A percentile compares a stretch with the other conserved stretches of the same genome.
phyloP scores from a whole-genome alignment of 139 green algal genomes.

The Pedinophyceae sp. region DNA sequence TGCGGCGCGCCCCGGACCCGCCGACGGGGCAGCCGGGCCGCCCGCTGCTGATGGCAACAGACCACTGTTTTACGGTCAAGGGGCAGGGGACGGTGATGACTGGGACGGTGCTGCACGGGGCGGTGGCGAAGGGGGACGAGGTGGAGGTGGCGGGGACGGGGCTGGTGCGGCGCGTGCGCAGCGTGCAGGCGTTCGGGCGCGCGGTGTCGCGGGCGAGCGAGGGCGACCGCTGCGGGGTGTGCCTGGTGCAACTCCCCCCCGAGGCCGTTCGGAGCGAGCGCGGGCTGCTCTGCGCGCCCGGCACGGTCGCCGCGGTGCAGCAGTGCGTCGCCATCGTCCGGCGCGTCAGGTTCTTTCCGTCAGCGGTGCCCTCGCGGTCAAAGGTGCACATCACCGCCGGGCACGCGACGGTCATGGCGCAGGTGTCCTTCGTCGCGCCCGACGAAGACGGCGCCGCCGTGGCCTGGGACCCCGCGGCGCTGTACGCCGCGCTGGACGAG shows the following conservation, averaged over 20 bases:
- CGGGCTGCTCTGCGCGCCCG: slow-evolving; percentile 48
- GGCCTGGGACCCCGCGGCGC: neutral
- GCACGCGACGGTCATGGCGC: slow-evolving; percentile 68
- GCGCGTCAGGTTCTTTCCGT: slow-evolving; percentile 48
- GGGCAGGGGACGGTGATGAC: slow-evolving; percentile 87
- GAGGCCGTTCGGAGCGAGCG: slow-evolving; percentile 63
- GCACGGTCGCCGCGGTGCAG: slow-evolving; percentile 7
- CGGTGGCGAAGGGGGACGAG: neutral
- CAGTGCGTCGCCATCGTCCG: slow-evolving; percentile 1
- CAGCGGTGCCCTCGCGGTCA: slow-evolving; percentile 12
- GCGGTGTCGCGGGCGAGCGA: slow-evolving; percentile 23
- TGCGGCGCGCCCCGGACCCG: too few relatives aligned
- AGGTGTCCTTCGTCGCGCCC: slow-evolving; percentile 53
- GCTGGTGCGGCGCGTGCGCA: slow-evolving; percentile 37
- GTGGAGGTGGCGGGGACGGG: neutral
- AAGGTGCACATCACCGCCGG: slow-evolving; percentile 72
- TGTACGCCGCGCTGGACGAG: neutral
- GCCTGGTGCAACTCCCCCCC: slow-evolving; percentile 74
- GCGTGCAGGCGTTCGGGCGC: slow-evolving; percentile 80
- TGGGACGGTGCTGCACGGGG: slow-evolving; percentile 23
- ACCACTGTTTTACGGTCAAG: slow-evolving; percentile 90
- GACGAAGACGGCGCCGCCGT: slow-evolving; percentile 10
- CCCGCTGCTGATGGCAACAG: slow-evolving; percentile 47
- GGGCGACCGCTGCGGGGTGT: slow-evolving; percentile 37
- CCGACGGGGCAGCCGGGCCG: too few relatives aligned